phyloP scores from a whole-genome alignment of 371 early-diverging fungal species.

The Apophysomyces elegans region DNA sequence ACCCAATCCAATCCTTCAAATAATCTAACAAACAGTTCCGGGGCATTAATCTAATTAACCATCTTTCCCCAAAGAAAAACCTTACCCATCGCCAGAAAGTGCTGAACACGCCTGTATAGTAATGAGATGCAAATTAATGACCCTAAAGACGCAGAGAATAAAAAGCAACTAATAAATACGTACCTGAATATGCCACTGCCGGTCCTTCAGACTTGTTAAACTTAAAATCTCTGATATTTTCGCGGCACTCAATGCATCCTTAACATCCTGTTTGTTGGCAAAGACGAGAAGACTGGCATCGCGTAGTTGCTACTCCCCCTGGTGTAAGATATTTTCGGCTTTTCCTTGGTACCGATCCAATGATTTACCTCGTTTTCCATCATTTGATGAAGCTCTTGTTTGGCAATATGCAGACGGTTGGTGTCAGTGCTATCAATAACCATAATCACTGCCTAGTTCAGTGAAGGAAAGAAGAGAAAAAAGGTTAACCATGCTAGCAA shows the following conservation, averaged over 20 bases:
- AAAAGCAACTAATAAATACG: not conserved
- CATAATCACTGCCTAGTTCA: constrained; percentile 69
- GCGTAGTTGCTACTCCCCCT: constrained; percentile 52
- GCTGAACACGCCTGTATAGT: constrained; percentile 66
- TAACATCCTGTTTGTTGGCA: constrained; percentile 78
- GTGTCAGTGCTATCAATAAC: constrained; percentile 78
- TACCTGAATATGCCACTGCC: constrained; percentile 80
- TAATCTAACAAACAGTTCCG: constrained; percentile 40
- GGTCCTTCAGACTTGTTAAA: constrained; percentile 66
- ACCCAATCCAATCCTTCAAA: constrained; percentile 80
- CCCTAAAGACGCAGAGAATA: not conserved
- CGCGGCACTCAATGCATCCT: constrained; percentile 67
- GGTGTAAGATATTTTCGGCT: not conserved
- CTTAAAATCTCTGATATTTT: constrained; percentile 72
- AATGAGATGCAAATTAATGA: not conserved
- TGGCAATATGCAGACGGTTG: constrained; percentile 66
- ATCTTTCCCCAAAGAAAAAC: not conserved
- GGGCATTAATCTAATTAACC: not conserved
- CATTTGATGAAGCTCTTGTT: constrained; percentile 72
- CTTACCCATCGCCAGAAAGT: constrained; percentile 75
- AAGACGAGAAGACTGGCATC: constrained; percentile 68
- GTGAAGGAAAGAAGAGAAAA: not conserved
- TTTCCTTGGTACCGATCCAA: not conserved
- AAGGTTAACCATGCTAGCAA: not conserved
- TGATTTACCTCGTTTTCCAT: constrained; percentile 71